phyloP scores from a whole-genome alignment of 2,329 filamentous ascomycete species.

The Aspergillus sergii region DNA sequence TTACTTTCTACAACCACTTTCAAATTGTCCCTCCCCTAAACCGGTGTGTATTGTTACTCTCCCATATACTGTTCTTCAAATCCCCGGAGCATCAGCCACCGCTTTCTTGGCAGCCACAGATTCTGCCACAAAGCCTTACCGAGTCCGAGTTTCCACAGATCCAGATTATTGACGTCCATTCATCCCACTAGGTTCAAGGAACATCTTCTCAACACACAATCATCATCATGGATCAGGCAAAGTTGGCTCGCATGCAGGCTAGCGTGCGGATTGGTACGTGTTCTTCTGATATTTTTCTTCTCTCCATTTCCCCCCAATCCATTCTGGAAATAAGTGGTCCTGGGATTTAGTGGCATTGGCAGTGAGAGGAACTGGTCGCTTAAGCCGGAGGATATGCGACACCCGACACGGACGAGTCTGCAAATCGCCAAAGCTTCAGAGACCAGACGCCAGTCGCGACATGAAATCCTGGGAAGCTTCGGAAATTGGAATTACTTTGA shows the following conservation, averaged over 20 bases:
- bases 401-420: neutral
- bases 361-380: conserved; percentile 1
- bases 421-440: neutral
- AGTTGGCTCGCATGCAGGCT: conserved; percentile 67
- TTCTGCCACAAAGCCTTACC: conserved; percentile 15
- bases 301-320: neutral
- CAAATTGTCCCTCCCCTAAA: neutral
- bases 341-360: neutral
- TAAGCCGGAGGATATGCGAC: conserved; percentile 2
- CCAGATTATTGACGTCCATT: conserved; percentile 19
- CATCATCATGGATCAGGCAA: conserved; percentile 64
- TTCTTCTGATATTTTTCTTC: conserved; percentile 10
- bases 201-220: conserved; percentile 22
- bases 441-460: neutral
- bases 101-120: conserved; percentile 17
- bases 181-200: conserved; percentile 18
- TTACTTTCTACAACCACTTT: neutral
- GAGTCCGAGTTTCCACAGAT: conserved; percentile 17
- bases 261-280: conserved; percentile 72
- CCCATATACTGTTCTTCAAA: neutral
- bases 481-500: neutral
- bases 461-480: neutral
- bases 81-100: neutral
- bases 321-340: neutral
- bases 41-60: neutral